Base-by-base conservation (phyloP, 1,284 basidiomycete species). In the Irpex sp. region DNA sequence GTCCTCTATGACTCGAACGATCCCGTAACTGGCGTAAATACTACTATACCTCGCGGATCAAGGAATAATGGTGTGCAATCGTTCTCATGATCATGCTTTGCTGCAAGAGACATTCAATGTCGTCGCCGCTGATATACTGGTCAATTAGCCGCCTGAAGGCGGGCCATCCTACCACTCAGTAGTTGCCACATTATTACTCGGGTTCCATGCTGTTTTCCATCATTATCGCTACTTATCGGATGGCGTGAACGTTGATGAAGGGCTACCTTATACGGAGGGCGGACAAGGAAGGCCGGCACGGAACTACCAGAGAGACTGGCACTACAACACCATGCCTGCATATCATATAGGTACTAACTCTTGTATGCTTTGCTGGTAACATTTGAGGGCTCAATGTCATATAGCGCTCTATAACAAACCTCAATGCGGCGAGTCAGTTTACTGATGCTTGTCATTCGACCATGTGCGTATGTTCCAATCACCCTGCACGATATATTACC, bases 31-130 rank as follows among this genome's bases (percentile, higher is more conserved):
- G 69, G 68, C 59, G 42, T 74, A 96, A 93, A n/a, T n/a, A n/a
- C n/a, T n/a, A n/a, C n/a, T n/a, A n/a, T 99, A 99, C 80, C 85
- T 89, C 32, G 88, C 96, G 6, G 95, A 95, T 1, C 96, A 99
- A 83, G 97, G 97, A 22, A 99, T 99, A 73, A 94, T 96, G 87
- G 95, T 96, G 81, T 74, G 88, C 66, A 45, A 44, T 44, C 24
- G 20, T 60, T 22, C 58, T 66, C 67, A 64, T 69, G 66, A n/a
- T n/a, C n/a, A n/a, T n/a, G n/a, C 67, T 62, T 65, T 68, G 43
- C 59, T 22, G 62, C 65, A 59, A 68, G 60, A 9, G 49, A n/a
- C 32, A 65, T 45, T 13, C 63, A 22, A 10, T 60, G 43, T 66
- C 18, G 42, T 54, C 65, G 68, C 67, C 62, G 18, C 62, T 64